These are phyloP conservation scores for Sarocladiaceae sp. DNA, from an alignment of 2,329 filamentous ascomycete species.

Conservation along the genomic window DNA sequence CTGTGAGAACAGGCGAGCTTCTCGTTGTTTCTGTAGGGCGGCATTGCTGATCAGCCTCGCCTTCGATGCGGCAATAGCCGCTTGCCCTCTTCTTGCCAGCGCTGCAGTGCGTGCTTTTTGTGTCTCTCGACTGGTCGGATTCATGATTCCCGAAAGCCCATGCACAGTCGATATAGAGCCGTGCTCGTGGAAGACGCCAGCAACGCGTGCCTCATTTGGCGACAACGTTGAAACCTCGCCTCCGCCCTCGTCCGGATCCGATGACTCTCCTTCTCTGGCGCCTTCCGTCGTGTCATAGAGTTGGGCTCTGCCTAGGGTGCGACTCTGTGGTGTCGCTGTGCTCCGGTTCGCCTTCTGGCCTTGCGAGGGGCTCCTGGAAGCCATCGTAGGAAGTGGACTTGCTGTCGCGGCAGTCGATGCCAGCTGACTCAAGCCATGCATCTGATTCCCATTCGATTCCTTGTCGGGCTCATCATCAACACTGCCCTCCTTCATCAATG, in stretches of 20 bases:
- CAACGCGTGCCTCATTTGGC: constrained; percentile 28
- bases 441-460: constrained; percentile 4
- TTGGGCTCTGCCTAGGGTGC: neutral
- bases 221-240: constrained; percentile 17
- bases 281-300: neutral
- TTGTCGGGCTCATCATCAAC: constrained; percentile 20
- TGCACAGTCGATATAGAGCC: constrained; percentile 30
- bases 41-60: constrained; percentile 31
- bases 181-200: constrained; percentile 29
- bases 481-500: constrained; percentile 21
- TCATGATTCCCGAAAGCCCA: constrained; percentile 30
- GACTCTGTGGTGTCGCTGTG: neutral
- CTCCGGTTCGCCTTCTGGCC: neutral
- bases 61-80: constrained; percentile 23
- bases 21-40: constrained; percentile 27
- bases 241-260: neutral
- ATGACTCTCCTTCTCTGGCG: neutral
- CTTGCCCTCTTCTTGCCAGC: constrained; percentile 21
- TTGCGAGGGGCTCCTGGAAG: neutral
- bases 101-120: constrained; percentile 25
- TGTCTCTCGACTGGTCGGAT: constrained; percentile 22
- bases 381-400: constrained; percentile 20
- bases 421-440: constrained; percentile 22
- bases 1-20: constrained; percentile 24
- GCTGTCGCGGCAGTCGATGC: constrained; percentile 24